Evolutionary conservation across 1,139 yeast genomes (phyloP).

Genomic region (Taphrina wiesneri): DNA sequence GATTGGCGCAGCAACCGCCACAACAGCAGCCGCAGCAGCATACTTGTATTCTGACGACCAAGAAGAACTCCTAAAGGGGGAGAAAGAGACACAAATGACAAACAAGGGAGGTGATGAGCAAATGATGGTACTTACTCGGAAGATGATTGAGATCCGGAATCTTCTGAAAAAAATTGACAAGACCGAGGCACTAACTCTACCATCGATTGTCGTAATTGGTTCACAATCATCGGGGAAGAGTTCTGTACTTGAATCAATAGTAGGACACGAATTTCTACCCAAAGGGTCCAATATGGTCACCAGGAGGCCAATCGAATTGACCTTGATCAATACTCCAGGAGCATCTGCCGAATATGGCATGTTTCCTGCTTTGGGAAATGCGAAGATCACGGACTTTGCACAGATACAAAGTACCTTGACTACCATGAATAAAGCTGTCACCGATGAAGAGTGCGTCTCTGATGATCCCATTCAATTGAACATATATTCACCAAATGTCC

Average conservation of each 20-base stretch:
- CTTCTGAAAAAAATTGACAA: constrained; percentile 76
- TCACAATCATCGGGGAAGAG: constrained; percentile 97
- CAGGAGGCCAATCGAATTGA: constrained; percentile 89
- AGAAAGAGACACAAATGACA: constrained; percentile 41
- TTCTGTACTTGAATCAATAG: constrained; percentile 88
- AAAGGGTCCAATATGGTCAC: constrained; percentile 97
- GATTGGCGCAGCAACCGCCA: constrained; percentile 48
- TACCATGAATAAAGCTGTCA: constrained; percentile 90
- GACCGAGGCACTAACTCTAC: constrained; percentile 63
- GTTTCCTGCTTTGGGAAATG: constrained; percentile 84
- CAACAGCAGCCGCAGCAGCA: constrained; percentile 48
- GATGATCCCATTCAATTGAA: constrained; percentile 90
- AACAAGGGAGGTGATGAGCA: constrained; percentile 46
- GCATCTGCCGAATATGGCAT: constrained; percentile 87
- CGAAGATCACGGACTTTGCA: constrained; percentile 77
- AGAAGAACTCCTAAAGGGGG: constrained; percentile 38
- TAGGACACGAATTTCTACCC: constrained; percentile 91
- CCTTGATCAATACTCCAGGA: constrained; percentile 81
- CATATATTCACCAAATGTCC: constrained; percentile 86
- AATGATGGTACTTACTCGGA: constrained; percentile 36
- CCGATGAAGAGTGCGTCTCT: constrained; percentile 78
- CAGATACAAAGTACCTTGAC: constrained; percentile 82
- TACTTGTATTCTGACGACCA: constrained; percentile 43
- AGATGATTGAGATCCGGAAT: constrained; percentile 89
- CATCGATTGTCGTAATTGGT: constrained; percentile 94